These are phyloP conservation scores for Verruconis gallopava DNA, from an alignment of 2,329 filamentous ascomycete species.

Conservation along the genomic window DNA sequence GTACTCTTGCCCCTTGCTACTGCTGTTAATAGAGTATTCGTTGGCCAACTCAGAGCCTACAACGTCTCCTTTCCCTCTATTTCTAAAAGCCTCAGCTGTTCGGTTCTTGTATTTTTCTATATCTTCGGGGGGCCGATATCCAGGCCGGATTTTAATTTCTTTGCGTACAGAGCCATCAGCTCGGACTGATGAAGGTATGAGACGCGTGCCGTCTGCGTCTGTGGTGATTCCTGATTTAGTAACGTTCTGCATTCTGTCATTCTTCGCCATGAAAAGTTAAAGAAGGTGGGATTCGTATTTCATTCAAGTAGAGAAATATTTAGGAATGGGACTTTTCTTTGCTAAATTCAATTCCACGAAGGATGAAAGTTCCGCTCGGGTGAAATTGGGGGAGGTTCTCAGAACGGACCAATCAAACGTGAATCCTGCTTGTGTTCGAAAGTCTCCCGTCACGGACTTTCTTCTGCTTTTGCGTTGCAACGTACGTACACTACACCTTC, in stretches of 20 bases:
- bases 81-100: conserved; percentile 74
- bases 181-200: conserved; percentile 77
- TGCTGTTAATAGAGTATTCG: too few relatives aligned
- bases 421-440: too few relatives aligned
- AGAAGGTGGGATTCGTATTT: neutral
- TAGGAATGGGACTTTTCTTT: neutral
- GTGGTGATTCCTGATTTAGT: conserved; percentile 51
- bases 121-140: conserved; percentile 89
- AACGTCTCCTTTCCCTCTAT: conserved; percentile 53
- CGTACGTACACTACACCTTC: too few relatives aligned
- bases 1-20: conserved; percentile 34
- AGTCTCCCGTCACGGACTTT: too few relatives aligned
- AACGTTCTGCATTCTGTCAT: neutral
- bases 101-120: conserved; percentile 93
- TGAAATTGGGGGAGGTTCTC: too few relatives aligned
- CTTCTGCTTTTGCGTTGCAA: too few relatives aligned
- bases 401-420: too few relatives aligned
- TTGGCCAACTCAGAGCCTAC: conserved; percentile 56
- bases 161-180: conserved; percentile 84
- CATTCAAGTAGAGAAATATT: too few relatives aligned
- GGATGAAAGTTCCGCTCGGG: too few relatives aligned
- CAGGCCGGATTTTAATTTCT: conserved; percentile 86
- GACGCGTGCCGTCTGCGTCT: conserved; percentile 61
- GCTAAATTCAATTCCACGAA: neutral
- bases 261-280: neutral